Conservation (phyloP, 768 basidiomycete genomes). For the Mycena amicta region DNA sequence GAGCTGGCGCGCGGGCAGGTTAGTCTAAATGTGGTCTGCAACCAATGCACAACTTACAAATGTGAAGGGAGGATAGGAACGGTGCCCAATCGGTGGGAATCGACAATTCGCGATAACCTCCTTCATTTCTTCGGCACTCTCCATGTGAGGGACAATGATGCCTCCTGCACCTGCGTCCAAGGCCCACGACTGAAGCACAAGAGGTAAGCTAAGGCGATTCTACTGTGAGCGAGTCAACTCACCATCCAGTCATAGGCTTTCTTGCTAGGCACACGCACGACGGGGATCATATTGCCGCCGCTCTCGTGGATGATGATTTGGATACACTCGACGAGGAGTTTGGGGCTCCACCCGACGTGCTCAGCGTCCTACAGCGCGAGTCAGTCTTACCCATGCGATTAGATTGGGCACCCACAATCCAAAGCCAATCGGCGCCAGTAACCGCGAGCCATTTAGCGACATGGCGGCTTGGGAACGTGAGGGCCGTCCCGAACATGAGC, state of each 20-base stretch:
- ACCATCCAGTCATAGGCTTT: constrained; percentile 4
- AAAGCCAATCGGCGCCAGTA: constrained; percentile 2
- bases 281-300: constrained; percentile 9
- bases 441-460: constrained; percentile 3
- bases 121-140: constrained; percentile 7
- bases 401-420: constrained; percentile 10
- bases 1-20: too few relatives aligned
- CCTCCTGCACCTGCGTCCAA: constrained; percentile 14
- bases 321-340: background rate
- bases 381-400: too few relatives aligned
- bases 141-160: constrained; percentile 11
- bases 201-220: background rate
- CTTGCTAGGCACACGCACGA: constrained; percentile 14
- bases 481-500: background rate
- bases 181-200: constrained; percentile 1
- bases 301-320: background rate
- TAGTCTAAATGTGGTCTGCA: background rate
- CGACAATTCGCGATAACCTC: constrained; percentile 1
- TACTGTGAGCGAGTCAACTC: background rate
- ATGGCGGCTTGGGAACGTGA: background rate
- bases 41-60: background rate
- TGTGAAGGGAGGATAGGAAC: constrained; percentile 12
- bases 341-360: background rate
- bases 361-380: constrained; percentile 3
- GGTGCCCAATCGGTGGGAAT: constrained; percentile 12